Evolutionary conservation across 305 asterid species (phyloP), one percentile per base, ranked within the genome.

Genomic region (Petunia hybrid): DNA sequence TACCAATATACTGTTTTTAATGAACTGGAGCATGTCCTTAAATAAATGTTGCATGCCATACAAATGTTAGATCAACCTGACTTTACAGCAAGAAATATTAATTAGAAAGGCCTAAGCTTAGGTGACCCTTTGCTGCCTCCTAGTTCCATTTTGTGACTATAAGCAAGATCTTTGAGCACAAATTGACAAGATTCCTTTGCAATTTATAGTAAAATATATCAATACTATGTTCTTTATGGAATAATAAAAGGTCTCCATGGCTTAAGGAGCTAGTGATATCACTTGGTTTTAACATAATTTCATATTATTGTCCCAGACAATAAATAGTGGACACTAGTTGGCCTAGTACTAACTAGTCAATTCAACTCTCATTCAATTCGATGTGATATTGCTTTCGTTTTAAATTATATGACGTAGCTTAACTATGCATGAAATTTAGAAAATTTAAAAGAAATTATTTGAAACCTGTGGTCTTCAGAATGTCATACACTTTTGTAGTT

Each of bases 231-330:
- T 12, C 4, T 76, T 64, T 2, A 4, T 38, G 2, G 8, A 45
- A 39, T 40, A 79, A 67, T 59, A 64, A 73, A 82, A 68, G 45
- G 71, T 41, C 76, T 84, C 90, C 91, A 39, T 78, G 82, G 86
- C 83, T 82, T 83, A 46, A 57, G 90, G 87, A 87, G 83, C 78
- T 79, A 31, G 36, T 22, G 41, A 36, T 8, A 5, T 56, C 56
- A 39, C 63, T 35, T 36, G 45, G 31, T 22, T 22, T 22, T 22
- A 22, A 68, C 42, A 31, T 53, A 59, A 12, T 77, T 46, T 80
- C 73, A 62, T 70, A 63, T 0, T 10, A 77, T 78, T 8, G 43
- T 12, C 43, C 60, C n/a, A 59, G 74, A 62, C 81, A 80, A 82
- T 68, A 66, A 22, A n/a, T 78, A 81, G 79, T 83, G 87, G 89